Evolutionary conservation across 495 filamentous ascomycete genomes (phyloP).

Genomic region (Pyrenula aspistea): DNA sequence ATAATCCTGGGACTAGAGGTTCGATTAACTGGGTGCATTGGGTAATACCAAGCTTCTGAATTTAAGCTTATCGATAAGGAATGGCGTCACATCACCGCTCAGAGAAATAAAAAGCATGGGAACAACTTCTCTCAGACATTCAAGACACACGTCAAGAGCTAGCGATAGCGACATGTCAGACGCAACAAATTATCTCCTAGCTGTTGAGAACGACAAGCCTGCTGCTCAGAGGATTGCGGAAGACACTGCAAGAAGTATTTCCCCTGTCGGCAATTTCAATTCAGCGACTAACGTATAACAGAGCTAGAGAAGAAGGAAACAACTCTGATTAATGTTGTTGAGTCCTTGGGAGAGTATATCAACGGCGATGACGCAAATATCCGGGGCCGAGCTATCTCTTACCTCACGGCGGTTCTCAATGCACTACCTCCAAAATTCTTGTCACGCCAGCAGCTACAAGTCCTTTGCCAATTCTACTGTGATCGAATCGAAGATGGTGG

Average conservation of each 20-base stretch:
- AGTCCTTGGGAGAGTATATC: constrained; percentile 57
- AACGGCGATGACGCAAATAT: constrained; percentile 55
- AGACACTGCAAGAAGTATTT: constrained; percentile 41
- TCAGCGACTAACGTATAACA: constrained; percentile 11
- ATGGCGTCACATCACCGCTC: neutral
- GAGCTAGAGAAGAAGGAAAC: constrained; percentile 49
- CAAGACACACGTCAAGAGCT: too few species aligned
- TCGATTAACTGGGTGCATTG: too few species aligned
- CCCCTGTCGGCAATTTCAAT: constrained; percentile 2
- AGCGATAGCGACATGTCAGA: constrained; percentile 45
- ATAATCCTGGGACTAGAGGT: too few species aligned
- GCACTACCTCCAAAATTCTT: constrained; percentile 45
- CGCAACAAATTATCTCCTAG: constrained; percentile 52
- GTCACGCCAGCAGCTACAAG: constrained; percentile 54
- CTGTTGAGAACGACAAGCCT: constrained; percentile 47
- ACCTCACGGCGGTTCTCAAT: constrained; percentile 52
- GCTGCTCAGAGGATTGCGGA: constrained; percentile 47
- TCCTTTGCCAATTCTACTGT: constrained; percentile 45
- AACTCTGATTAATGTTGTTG: constrained; percentile 54
- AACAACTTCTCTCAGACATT: too few species aligned
- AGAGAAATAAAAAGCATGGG: neutral
- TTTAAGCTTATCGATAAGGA: neutral
- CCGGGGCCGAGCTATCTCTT: constrained; percentile 54
- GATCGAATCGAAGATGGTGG: constrained; percentile 52
- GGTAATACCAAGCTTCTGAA: too few species aligned